phyloP scores from a whole-genome alignment of 441 rosid species.

The Adansonia rubrostipa region DNA sequence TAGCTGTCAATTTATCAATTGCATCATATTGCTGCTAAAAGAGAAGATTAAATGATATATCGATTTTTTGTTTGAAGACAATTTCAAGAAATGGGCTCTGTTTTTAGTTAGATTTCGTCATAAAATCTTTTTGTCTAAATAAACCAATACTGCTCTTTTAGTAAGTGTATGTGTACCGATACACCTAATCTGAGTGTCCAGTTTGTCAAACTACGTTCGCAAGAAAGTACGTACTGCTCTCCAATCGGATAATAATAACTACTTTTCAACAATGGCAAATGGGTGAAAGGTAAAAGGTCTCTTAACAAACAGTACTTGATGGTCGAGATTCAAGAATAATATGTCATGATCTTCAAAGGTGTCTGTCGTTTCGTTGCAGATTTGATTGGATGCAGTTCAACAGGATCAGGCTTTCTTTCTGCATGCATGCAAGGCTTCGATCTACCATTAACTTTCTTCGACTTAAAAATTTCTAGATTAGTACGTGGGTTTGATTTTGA shows the following conservation, averaged over 20 bases:
- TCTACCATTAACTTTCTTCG: not conserved
- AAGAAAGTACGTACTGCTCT: not conserved
- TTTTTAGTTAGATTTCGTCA: conserved; percentile 9
- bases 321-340: not conserved
- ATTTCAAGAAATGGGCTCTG: not conserved
- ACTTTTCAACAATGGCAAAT: not conserved
- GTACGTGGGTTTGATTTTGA: not conserved
- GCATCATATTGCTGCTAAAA: no score
- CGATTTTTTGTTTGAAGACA: not conserved
- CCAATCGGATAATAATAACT: no score
- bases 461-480: not conserved
- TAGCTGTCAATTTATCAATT: not conserved
- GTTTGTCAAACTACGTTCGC: not conserved
- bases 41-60: not conserved
- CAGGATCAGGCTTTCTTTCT: not conserved
- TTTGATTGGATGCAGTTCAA: not conserved
- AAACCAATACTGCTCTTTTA: not conserved
- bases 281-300: not conserved
- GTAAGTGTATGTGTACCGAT: not conserved
- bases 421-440: no score
- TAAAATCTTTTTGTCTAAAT: not conserved
- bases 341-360: not conserved
- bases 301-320: not conserved
- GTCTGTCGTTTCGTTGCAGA: not conserved
- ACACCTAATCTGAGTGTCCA: not conserved